Percentiles rank a stretch among this genome's conserved stretches.
Conservation (phyloP, 2,329 filamentous ascomycete genomes). For the Stagonosporopsis tanaceti region DNA sequence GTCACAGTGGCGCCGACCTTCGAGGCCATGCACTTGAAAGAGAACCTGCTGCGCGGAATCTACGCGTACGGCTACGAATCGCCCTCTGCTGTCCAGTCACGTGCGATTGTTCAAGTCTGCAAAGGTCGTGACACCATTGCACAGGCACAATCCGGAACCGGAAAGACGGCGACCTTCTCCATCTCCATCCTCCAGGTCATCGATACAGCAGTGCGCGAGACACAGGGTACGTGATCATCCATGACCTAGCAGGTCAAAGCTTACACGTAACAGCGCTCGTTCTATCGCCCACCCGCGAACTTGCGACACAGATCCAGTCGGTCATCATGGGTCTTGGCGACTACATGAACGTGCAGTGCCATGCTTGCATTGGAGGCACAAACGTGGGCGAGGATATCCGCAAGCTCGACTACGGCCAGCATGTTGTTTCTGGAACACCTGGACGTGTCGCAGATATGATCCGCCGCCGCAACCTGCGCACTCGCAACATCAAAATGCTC, state of each 20-base stretch:
- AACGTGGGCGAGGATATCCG: slow-evolving; percentile 98
- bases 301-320: slow-evolving; percentile 97
- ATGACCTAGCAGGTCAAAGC: background rate
- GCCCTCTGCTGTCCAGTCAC: slow-evolving; percentile 95
- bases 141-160: slow-evolving; percentile 95
- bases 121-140: slow-evolving; percentile 99
- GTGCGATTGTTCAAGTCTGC: slow-evolving; percentile 98
- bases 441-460: slow-evolving; percentile 92
- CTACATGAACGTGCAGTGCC: slow-evolving; percentile 99
- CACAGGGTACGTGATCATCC: slow-evolving; percentile 65
- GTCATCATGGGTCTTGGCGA: slow-evolving; percentile 99
- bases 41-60: slow-evolving; percentile 94
- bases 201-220: slow-evolving; percentile 90
- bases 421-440: slow-evolving; percentile 97
- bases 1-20: slow-evolving; percentile 88
- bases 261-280: slow-evolving; percentile 72
- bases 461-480: slow-evolving; percentile 74
- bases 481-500: slow-evolving; percentile 79
- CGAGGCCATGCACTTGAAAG: slow-evolving; percentile 86
- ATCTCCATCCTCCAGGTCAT: slow-evolving; percentile 97
- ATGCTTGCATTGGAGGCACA: slow-evolving; percentile 97
- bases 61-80: slow-evolving; percentile 99
- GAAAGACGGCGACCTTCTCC: slow-evolving; percentile 96
- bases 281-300: slow-evolving; percentile 92
- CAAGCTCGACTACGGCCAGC: slow-evolving; percentile 96